Conservation (phyloP, 1,284 basidiomycete genomes). For the Ustilago trichophora region DNA sequence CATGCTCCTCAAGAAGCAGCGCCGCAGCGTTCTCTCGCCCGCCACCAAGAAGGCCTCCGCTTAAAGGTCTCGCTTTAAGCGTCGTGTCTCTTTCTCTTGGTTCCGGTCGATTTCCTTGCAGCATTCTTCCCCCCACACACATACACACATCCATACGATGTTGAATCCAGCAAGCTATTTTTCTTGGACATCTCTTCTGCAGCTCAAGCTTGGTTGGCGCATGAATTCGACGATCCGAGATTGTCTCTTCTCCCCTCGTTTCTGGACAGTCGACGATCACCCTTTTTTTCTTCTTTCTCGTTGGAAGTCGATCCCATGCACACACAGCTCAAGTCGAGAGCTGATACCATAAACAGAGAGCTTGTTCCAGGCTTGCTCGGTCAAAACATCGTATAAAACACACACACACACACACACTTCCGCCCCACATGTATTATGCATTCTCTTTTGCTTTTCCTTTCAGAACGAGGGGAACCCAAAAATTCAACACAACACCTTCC, state of each 20-base stretch:
- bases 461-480: slow-evolving; percentile 45
- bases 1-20: slow-evolving; percentile 71
- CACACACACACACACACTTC: no score
- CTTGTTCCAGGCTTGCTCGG: no score
- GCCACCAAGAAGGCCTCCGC: slow-evolving; percentile 60
- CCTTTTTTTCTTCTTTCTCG: not conserved
- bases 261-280: slow-evolving; percentile 26
- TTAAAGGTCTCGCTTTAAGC: slow-evolving; percentile 70
- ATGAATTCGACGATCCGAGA: slow-evolving; percentile 21
- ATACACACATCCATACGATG: slow-evolving; percentile 8
- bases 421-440: slow-evolving; percentile 39
- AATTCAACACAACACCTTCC: slow-evolving; percentile 25
- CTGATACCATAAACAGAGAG: slow-evolving; percentile 21
- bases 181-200: slow-evolving; percentile 4
- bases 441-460: slow-evolving; percentile 17
- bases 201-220: slow-evolving; percentile 2
- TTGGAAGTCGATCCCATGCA: slow-evolving; percentile 3
- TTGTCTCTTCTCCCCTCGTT: slow-evolving; percentile 26
- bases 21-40: slow-evolving; percentile 67
- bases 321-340: not conserved
- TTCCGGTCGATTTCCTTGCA: slow-evolving; percentile 26
- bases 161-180: not conserved
- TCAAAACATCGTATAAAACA: no score
- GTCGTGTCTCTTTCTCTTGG: slow-evolving; percentile 9
- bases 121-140: slow-evolving; percentile 11